phyloP scores from a whole-genome alignment of 2,329 filamentous ascomycete species.

The Pyricularia sp. region DNA sequence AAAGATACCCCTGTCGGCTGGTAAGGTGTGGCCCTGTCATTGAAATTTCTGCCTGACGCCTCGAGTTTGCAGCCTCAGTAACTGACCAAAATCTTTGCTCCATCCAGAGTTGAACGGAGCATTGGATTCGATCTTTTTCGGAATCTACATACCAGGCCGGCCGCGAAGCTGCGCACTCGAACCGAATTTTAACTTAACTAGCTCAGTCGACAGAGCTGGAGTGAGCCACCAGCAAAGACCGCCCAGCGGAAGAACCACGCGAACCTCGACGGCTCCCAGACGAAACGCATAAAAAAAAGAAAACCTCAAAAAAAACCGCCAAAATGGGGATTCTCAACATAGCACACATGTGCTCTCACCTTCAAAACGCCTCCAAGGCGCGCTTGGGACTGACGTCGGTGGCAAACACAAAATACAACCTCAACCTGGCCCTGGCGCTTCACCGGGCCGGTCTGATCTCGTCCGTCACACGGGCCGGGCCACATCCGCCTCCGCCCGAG shows the following conservation, averaged over 20 bases:
- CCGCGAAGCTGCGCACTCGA: background rate
- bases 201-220: background rate
- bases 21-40: background rate
- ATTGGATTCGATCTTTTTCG: background rate
- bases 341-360: slow-evolving; percentile 75
- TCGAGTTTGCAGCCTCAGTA: background rate
- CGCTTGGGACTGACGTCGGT: slow-evolving; percentile 78
- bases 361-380: slow-evolving; percentile 82
- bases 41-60: background rate
- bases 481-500: slow-evolving; percentile 39
- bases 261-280: background rate
- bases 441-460: slow-evolving; percentile 77
- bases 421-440: slow-evolving; percentile 64
- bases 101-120: background rate
- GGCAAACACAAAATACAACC: slow-evolving; percentile 71
- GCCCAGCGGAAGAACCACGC: background rate
- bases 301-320: background rate
- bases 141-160: background rate
- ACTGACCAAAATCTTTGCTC: background rate
- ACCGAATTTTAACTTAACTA: background rate
- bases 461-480: slow-evolving; percentile 63
- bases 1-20: background rate
- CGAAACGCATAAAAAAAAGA: background rate
- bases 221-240: background rate
- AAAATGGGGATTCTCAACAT: slow-evolving; percentile 54